Evolutionary conservation across 129 eudicot species (phyloP).

Genomic region (Flaveria trinervia): DNA sequence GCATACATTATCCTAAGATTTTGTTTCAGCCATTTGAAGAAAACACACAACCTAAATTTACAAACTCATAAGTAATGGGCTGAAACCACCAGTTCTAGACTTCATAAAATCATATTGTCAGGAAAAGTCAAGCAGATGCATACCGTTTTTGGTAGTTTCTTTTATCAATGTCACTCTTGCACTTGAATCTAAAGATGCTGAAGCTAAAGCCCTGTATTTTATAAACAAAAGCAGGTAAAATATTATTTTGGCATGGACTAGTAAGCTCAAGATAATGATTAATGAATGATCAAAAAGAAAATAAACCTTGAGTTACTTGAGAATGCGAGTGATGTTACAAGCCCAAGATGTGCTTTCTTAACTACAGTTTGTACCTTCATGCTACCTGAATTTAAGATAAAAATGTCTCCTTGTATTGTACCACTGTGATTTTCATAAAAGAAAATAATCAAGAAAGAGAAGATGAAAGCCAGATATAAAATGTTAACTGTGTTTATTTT

Average conservation of each 20-base stretch:
- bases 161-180: slow-evolving; percentile 71
- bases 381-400: slow-evolving; percentile 49
- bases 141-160: slow-evolving; percentile 65
- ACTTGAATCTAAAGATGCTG: slow-evolving; percentile 80
- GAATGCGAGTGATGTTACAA: slow-evolving; percentile 65
- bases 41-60: background rate
- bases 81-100: background rate
- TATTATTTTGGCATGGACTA: background rate
- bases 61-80: background rate
- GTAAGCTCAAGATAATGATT: background rate
- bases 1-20: background rate
- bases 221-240: background rate
- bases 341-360: slow-evolving; percentile 79
- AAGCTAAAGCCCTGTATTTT: slow-evolving; percentile 61
- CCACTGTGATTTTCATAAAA: slow-evolving; percentile 51
- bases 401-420: slow-evolving; percentile 67
- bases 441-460: background rate
- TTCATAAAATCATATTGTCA: background rate
- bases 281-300: background rate
- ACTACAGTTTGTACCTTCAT: slow-evolving; percentile 42
- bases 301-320: slow-evolving; percentile 73
- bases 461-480: background rate
- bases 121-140: slow-evolving; percentile 10
- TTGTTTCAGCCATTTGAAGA: background rate
- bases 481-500: background rate